These are phyloP conservation scores for Taxawa tesnikishii DNA, from an alignment of 2,329 filamentous ascomycete species.

Conservation along the genomic window DNA sequence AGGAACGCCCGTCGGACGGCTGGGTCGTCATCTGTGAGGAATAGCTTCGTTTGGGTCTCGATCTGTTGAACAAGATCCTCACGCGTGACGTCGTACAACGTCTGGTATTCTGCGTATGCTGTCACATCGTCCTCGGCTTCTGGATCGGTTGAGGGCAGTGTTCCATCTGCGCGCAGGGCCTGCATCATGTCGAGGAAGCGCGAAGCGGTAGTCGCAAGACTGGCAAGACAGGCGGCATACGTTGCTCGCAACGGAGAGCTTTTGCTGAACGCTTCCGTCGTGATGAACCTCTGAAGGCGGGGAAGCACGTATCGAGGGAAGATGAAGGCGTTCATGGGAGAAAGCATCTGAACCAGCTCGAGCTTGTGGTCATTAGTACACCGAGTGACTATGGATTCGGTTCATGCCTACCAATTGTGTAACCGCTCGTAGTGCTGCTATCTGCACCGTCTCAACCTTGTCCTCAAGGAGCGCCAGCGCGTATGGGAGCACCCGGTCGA, in stretches of 20 bases:
- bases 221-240: slow-evolving; percentile 86
- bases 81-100: slow-evolving; percentile 78
- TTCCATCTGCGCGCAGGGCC: slow-evolving; percentile 71
- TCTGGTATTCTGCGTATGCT: slow-evolving; percentile 59
- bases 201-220: slow-evolving; percentile 71
- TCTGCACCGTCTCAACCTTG: slow-evolving; percentile 68
- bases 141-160: slow-evolving; percentile 63
- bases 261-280: slow-evolving; percentile 29
- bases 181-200: slow-evolving; percentile 85
- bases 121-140: slow-evolving; percentile 65
- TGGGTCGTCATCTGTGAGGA: slow-evolving; percentile 77
- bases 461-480: slow-evolving; percentile 74
- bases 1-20: slow-evolving; percentile 84
- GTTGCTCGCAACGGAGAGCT: slow-evolving; percentile 68
- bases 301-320: slow-evolving; percentile 56
- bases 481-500: slow-evolving; percentile 87
- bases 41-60: slow-evolving; percentile 74
- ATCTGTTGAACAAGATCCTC: slow-evolving; percentile 72
- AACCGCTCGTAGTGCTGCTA: slow-evolving; percentile 73
- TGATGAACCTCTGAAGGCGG: slow-evolving; percentile 44
- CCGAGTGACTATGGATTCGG: too few species aligned
- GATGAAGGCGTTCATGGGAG: slow-evolving; percentile 56
- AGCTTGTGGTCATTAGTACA: too few species aligned
- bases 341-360: slow-evolving; percentile 78
- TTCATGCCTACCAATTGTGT: too few species aligned